Base-by-base conservation (phyloP, 345 rosid genomes). In the Sisymbrium irio region DNA sequence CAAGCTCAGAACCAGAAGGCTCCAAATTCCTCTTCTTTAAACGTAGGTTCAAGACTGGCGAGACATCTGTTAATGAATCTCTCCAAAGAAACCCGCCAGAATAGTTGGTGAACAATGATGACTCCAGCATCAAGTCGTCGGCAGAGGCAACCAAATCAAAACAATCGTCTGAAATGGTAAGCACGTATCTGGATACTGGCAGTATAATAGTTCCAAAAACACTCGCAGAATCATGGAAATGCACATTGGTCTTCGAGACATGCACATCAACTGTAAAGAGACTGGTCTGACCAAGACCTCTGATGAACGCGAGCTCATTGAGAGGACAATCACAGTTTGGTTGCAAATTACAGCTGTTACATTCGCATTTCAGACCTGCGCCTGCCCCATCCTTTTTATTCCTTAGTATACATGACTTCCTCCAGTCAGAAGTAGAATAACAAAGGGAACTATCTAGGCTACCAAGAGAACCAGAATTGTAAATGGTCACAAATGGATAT, bases 211-310 rank as follows among this genome's bases (percentile, higher is more conserved):
- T 84, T 83, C 91, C 98, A 78, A 93, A 41, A 70, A 81, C 79
- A 81, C 86, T 78, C 44, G 97, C 82, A 56, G 89, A 81, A 80
- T 93, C 97, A 85, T 93, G 97, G 72, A 91, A 88, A 85, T 91
- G 88, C 53, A 91, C 83, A 71, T 72, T 84, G 65, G 82, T 72
- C 60, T 85, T 84, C 60, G 53, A 80, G 49, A 88, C 72, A 79
- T 77, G 79, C 70, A 87, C 57, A 79, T 91, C 86, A 69, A 84
- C 65, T 39, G 39, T 65, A 73, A 65, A 76, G 69, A 69, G 30
- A 77, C 41, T 79, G 55, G 76, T 42, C 45, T 69, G 78, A 60
- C 72, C 36, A 65, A 60, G 69, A 77, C 62, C 82, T 62, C 64
- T 71, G 22, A 77, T 54, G 30, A 51, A 15, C 73, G 78, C 47